Conservation (phyloP, 805 yeast species). For the Tetrapisispora pingtungensis region DNA sequence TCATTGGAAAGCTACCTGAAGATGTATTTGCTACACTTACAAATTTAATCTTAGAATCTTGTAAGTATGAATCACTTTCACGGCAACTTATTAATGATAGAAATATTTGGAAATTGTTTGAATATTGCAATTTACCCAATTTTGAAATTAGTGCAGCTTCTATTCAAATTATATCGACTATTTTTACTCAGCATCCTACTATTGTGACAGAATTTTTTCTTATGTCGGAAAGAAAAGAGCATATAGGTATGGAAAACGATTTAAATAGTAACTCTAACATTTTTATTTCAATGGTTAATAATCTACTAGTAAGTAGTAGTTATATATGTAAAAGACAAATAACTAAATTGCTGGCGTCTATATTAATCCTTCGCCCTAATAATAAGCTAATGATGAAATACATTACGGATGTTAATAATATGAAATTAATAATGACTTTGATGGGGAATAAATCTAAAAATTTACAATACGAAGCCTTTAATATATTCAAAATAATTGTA, state of each 20-base stretch:
- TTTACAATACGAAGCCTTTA: constrained; percentile 83
- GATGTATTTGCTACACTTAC: constrained; percentile 71
- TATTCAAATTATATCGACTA: constrained; percentile 62
- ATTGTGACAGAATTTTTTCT: constrained; percentile 56
- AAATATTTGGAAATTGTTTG: constrained; percentile 73
- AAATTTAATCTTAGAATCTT: constrained; percentile 71
- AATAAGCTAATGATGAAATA: constrained; percentile 64
- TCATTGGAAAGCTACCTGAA: constrained; percentile 15
- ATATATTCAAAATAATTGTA: constrained; percentile 88
- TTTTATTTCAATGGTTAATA: constrained; percentile 57
- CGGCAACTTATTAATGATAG: constrained; percentile 48
- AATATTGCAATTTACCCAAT: constrained; percentile 59
- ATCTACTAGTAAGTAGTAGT: constrained; percentile 60
- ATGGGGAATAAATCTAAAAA: constrained; percentile 83
- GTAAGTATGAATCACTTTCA: constrained; percentile 64
- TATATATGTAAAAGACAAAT: constrained; percentile 92
- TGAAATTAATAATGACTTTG: constrained; percentile 77
- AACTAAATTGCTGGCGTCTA: constrained; percentile 60
- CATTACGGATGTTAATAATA: constrained; percentile 68
- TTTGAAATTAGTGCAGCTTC: constrained; percentile 91
- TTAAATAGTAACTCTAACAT: constrained; percentile 34
- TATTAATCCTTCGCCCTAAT: constrained; percentile 63
- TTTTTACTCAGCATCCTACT: constrained; percentile 59
- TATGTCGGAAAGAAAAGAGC: too few species aligned
- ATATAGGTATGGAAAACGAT: constrained; percentile 2